Evolutionary conservation across 164 flowering plant species (phyloP), one percentile per base, ranked within the genome.

Genomic region (Aristolochia californica): DNA sequence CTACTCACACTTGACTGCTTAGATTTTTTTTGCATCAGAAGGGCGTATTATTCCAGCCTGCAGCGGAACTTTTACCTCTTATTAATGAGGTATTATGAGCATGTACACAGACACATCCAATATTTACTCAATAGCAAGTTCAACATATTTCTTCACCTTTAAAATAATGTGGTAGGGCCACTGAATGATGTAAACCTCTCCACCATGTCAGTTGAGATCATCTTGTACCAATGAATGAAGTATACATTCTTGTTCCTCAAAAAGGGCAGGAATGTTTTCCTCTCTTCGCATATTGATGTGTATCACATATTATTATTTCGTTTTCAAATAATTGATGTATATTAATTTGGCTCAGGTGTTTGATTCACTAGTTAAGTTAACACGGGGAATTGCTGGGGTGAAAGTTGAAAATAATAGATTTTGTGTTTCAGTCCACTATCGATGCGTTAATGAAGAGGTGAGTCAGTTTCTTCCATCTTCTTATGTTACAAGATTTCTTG

Each of bases 41-140:
- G 48, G 64, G 69, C 5, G 75, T 85, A 20, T 70, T 80, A 2
- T 93, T 75, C 67, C 97, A 93, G 63, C 81, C 99, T n/a, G 97
- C 97, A 4, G 75, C 68, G 58, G 84, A 87, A 59, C 87, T 85
- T 57, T 66, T 89, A 25, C 95, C 95, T 18, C 79, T 87, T 78
- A 85, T 93, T 28, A 80, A 85, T 51, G 83, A 89, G 85, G 98
- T 86, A 48, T 20, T 20, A 56, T 43, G 1, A 11, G 27, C 40
- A 56, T 20, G 16, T 21, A 15, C 5, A 20, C 15, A 28, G 5
- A 54, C 27, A 5, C 30, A n/a, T n/a, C 4, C 8, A 40, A n/a
- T 18, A 43, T 16, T 24, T 56, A 18, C 58, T 40, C 4, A 18
- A 56, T 10, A 12, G 28, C 40, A 34, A 34, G 40, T 34, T 9